Evolutionary conservation across 129 eudicot species (phyloP), one percentile per base, ranked within the genome.

Genomic region (Tanacetum coccineum): DNA sequence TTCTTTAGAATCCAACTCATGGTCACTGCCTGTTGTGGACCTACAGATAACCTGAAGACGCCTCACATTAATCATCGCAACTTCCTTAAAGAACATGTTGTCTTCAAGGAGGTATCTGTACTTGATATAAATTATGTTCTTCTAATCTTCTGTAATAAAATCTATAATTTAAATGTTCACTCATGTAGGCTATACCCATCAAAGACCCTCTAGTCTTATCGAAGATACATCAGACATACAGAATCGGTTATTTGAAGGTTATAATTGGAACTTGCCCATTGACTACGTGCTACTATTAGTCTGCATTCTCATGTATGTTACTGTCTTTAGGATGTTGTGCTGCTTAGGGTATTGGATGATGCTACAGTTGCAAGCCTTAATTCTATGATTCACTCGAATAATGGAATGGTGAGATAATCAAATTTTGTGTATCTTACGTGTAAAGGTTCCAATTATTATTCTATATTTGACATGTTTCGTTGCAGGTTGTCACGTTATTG

Each of bases 221-320:
- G 14, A 92, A 83, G 89, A 86, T 92, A 74, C 98, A 92, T 65
- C 98, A 88, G 72, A 88, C 96, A 28, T 92, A 88, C 83, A 81
- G 91, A 88, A 72, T 92, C 53, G 83, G 89, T 32, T 92, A 92
- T 82, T 48, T 92, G 62, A 92, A 88, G 97, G 97, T 87, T 68
- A 66, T 26, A 55, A 71, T 18, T 17, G 59, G 59, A 15, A 51
- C 36, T 63, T 45, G 14, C 46, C 36, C 50, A 45, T 57, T 13
- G 3, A 66, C 54, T 53, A 22, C 48, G 14, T 67, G 40, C 62
- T 55, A 51, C 9, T 63, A 9, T n/a, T 28, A 39, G 19, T 9
- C 39, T 11, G 46, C 44, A 42, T 52, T 73, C 53, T 63, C 49
- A 68, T 61, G 48, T 51, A 32, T 64, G n/a, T 54, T 45, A 48